Base-by-base conservation (phyloP, 2,329 filamentous ascomycete genomes). In the Xylaria sp. region DNA sequence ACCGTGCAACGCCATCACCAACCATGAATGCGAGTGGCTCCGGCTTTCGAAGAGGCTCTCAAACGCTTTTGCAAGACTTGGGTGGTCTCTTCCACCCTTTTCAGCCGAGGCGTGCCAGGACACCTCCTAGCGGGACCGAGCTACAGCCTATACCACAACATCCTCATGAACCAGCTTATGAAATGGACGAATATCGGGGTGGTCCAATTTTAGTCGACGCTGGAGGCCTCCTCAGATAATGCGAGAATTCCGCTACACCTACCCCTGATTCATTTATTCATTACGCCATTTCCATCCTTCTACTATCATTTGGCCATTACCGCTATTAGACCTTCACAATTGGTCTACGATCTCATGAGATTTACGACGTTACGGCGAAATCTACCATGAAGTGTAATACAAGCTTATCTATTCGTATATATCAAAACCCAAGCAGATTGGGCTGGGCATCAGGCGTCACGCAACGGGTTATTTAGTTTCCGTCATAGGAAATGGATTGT, bases 1-100 rank as follows among this genome's bases (percentile, higher is more conserved):
- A 76, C 63, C 73, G 73, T 17, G 71, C 76, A 44, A 67, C 70
- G 17, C 81, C 84, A 7, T 80, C 81, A 0, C 81, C 83, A 0
- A 80, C 83, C 0, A 70, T 85, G 17, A 80, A 81, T 0, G 85
- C 86, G 0, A 77, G 81, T 57, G 74, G 75, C 0, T 78, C 72
- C 10, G 85, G 86, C 0, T 75, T 85, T 4, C 80, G 85, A 6
- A 79, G 86, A 49, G 87, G 87, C 2, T 89, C 87, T 1, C 82
- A 85, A 0, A 84, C 86, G 0, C 73, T 89, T n/a, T 76, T 90
- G 5, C 86, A 87, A 69, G 88, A 90, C 69, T 75, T 89, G 0
- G 84, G 86, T 9, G 87, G 85, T 0, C 78, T 88, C 17, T 74
- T 89, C 5, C 80, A 78, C 2, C 83, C 86, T 0, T 74, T 78